phyloP scores from a whole-genome alignment of 129 eudicot species.

The Glebionis coronaria region DNA sequence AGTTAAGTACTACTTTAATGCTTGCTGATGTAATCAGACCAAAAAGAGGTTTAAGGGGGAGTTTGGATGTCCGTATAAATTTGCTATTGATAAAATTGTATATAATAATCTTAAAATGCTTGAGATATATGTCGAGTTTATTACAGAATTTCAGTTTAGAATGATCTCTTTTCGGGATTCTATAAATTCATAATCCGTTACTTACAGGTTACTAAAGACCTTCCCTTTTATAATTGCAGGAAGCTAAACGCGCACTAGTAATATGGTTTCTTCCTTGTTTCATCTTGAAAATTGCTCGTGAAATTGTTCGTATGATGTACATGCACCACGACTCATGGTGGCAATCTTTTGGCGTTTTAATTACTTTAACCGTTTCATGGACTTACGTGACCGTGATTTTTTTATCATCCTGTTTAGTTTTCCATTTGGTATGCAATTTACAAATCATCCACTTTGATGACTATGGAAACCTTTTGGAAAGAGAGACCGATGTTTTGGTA shows the following conservation, averaged over 20 bases:
- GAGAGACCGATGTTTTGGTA: conserved; percentile 55
- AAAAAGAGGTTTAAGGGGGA: no score
- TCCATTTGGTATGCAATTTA: conserved; percentile 72
- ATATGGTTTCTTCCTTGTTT: conserved; percentile 71
- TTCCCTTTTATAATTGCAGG: conserved; percentile 37
- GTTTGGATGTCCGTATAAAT: not conserved
- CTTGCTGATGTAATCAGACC: no score
- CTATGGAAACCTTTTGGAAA: conserved; percentile 64
- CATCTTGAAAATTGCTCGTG: conserved; percentile 60
- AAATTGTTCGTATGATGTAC: conserved; percentile 54
- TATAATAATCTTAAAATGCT: not conserved
- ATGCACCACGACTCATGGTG: conserved; percentile 60
- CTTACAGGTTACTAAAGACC: no score
- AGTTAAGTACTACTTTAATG: no score
- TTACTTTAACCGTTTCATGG: conserved; percentile 60
- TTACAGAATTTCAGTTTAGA: not conserved
- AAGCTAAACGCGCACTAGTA: conserved; percentile 44
- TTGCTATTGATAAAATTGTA: not conserved
- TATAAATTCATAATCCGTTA: not conserved
- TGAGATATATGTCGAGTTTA: not conserved
- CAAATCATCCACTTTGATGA: conserved; percentile 83
- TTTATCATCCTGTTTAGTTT: conserved; percentile 63
- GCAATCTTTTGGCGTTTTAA: conserved; percentile 41
- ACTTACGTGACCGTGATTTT: conserved; percentile 50
- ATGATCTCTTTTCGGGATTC: conserved; percentile 1